Base-by-base conservation (phyloP, 2,329 filamentous ascomycete genomes). In the Immersiporthe knoxdaviesiana region DNA sequence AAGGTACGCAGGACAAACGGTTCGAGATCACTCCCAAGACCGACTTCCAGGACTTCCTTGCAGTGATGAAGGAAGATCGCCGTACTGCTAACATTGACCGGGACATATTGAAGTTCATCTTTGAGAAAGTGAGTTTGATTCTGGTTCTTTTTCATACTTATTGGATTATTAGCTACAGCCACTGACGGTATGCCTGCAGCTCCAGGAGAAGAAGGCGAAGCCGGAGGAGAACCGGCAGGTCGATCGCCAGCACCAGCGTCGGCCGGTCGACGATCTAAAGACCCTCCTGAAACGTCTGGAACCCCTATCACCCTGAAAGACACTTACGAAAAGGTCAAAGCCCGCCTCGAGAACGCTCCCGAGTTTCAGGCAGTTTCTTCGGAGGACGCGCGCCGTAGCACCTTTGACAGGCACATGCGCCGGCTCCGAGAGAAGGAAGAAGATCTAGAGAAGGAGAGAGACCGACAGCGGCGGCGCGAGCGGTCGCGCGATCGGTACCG, bases 341-440 rank as follows among this genome's bases (percentile, higher is more conserved):
- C 90, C 74, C 91, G 93, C 72, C 85, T 99, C 72, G 89, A 92
- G 75, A 92, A 92, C 77, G 88, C 88, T 74, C 90, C 94, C 70
- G 96, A 98, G 79, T 99, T 92, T 81, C 88, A 91, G 79, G 91
- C 91, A 66, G 87, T 98, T 63, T 85, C 90, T 72, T 91, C 92
- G 58, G 96, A 99, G 73, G 93, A 97, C 66, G 85, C 91, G 71
- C 92, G 94, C 69, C 89, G 90, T 72, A 86, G 87, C 73, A 95
- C 93, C 18, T 98, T 97, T 81, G 94, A 97, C 69, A 98, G 97
- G 81, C 89, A 94, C 75, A 90, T 97, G 74, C 92, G 92, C 71
- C 92, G 96, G 64, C 84, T 97, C n/a, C 92, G 91, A 77, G 95
- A 98, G 74, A 94, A 94, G 77, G 92, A 97, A 74, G 92, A 97